These are phyloP conservation scores for Umbelopsis sp. DNA, from an alignment of 192 early-diverging fungal genomes.

Conservation along the genomic window DNA sequence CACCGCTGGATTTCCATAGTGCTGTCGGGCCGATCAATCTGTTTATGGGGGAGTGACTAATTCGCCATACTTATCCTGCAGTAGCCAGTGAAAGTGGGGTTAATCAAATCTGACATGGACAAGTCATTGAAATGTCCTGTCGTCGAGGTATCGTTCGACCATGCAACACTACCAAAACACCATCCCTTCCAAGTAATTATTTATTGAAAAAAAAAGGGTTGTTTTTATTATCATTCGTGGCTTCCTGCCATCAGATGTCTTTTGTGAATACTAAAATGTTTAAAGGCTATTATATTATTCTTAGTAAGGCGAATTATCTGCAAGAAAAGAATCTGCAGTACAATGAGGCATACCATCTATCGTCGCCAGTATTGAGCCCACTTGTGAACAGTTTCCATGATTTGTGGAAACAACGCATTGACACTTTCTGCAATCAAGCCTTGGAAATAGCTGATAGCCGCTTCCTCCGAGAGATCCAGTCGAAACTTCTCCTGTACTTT, in stretches of 20 bases:
- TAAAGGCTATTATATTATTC: no score
- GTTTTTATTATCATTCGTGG: no score
- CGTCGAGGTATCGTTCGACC: no score
- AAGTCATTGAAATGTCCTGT: no score
- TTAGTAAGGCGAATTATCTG: background rate
- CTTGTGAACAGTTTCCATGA: slow-evolving; percentile 97
- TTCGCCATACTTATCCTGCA: background rate
- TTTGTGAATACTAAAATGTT: background rate
- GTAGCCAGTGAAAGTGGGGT: background rate
- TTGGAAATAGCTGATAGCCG: slow-evolving; percentile 94
- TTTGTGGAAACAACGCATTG: slow-evolving; percentile 94
- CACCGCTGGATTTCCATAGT: no score
- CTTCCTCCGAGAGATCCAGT: slow-evolving; percentile 88
- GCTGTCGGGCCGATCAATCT: no score
- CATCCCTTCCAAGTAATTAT: no score
- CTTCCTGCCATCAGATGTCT: background rate
- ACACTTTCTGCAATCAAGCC: slow-evolving; percentile 92
- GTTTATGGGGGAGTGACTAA: background rate
- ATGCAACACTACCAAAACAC: no score
- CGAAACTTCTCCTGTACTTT: slow-evolving; percentile 98
- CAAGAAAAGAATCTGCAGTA: background rate
- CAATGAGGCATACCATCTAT: slow-evolving; percentile 14
- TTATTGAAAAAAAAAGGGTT: no score
- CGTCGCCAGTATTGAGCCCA: slow-evolving; percentile 86
- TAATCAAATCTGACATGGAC: no score